Evolutionary conservation across 108 stramenopile species (phyloP), one percentile per base, ranked within the genome.

Genomic region (Stephanodiscus triporus): DNA sequence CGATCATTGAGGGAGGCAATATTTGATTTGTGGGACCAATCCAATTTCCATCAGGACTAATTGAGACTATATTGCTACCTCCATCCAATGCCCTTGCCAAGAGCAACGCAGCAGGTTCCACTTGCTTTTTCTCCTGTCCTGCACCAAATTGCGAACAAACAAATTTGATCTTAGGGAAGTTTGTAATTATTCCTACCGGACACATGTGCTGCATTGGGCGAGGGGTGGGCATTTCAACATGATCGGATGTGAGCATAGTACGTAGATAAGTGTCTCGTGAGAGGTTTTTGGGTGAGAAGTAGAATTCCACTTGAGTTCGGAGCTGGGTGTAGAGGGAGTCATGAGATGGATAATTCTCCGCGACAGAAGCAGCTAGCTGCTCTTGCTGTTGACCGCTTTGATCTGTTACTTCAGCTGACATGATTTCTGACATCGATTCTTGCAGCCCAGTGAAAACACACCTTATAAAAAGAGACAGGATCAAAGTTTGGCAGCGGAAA

Each of bases 241-340:
- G 84, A 66, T 53, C 62, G 5, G 71, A 47, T 54, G 84, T 71
- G 14, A 89, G 84, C 64, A 84, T 75, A 29, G 68, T 70, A 16
- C 74, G 86, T 30, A 89, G 70, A 55, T 78, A 89, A 2, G 38
- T 77, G 58, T 89, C 88, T 19, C 82, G 84, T 7, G 72, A 53
- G 23, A 89, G 63, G 53, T 89, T 89, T 68, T 87, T 78, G 22
- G 78, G 79, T 51, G 80, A 82, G 60, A 89, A 89, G 57, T 89
- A 89, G 71, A 84, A 89, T 65, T 89, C 88, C 29, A 87, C 81
- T 60, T 89, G 88, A 42, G 61, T 47, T 23, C 80, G 69, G 4
- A 84, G 70, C 40, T 71, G 61, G 53, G 63, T 57, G 55, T 62
- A 66, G 38, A 81, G 61, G 32, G 45, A 68, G 43, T 48, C 77